A percentile compares a stretch with the other conserved stretches of the same genome.
phyloP scores from a whole-genome alignment of 495 filamentous ascomycete genomes.

The Penicillium crystallinum region DNA sequence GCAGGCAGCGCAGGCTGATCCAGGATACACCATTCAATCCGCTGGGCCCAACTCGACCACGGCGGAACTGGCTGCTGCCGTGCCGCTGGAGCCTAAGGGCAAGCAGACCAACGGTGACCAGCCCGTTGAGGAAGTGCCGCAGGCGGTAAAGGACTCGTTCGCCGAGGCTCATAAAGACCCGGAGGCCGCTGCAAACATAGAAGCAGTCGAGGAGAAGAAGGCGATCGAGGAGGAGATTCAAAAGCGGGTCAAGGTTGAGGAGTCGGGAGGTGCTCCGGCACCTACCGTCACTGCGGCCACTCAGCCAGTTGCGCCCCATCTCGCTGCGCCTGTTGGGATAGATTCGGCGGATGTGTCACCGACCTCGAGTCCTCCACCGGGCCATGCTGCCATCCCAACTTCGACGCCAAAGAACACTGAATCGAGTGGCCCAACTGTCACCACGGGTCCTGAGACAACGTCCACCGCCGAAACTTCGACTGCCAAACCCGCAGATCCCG shows the following conservation, averaged over 20 bases:
- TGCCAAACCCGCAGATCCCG: slow-evolving; percentile 21
- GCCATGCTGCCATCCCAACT: slow-evolving; percentile 15
- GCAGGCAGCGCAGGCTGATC: slow-evolving; percentile 34
- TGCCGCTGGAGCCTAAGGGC: slow-evolving; percentile 58
- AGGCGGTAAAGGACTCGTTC: slow-evolving; percentile 68
- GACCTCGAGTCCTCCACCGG: slow-evolving; percentile 32
- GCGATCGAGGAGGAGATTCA: slow-evolving; percentile 65
- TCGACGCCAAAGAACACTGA: slow-evolving; percentile 9
- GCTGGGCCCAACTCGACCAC: slow-evolving; percentile 67
- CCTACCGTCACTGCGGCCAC: slow-evolving; percentile 46
- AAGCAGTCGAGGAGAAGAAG: slow-evolving; percentile 72
- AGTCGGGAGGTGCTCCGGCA: slow-evolving; percentile 48
- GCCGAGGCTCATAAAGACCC: slow-evolving; percentile 56
- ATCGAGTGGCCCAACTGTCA: slow-evolving; percentile 27
- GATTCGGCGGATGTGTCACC: slow-evolving; percentile 43
- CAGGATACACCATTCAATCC: slow-evolving; percentile 60
- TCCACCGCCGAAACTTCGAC: slow-evolving; percentile 15
- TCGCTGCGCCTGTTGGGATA: slow-evolving; percentile 13
- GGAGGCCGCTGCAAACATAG: slow-evolving; percentile 64
- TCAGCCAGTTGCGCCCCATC: slow-evolving; percentile 35
- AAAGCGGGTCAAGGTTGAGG: slow-evolving; percentile 45
- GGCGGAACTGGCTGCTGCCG: slow-evolving; percentile 61
- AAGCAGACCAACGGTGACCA: slow-evolving; percentile 42
- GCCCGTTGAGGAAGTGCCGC: slow-evolving; percentile 56
- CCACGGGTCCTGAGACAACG: slow-evolving; percentile 29